Evolutionary conservation across 176 grass and related monocot species (phyloP), one percentile per base, ranked within the genome.

Genomic region (Aegilops tauschii): DNA sequence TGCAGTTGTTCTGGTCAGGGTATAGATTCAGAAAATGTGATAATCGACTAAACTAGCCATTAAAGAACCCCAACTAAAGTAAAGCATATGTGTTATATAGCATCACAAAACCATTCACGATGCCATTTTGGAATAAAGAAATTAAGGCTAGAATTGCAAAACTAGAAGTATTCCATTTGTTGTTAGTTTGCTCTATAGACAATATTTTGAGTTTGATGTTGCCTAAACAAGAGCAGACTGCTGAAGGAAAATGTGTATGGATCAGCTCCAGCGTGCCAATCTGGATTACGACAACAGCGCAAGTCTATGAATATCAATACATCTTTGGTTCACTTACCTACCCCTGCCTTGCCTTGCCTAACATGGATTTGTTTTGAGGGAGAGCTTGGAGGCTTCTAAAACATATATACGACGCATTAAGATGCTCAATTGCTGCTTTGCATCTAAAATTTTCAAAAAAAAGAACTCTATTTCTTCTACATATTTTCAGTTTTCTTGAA

Each of bases 1-100:
- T 8, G 63, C 29, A 74, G 4, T 65, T 86, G 28, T 79, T 84
- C 37, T 21, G 74, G 28, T 56, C 47, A 56, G 56, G 21, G 23
- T 77, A 83, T 69, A 32, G 36, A 40, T 86, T 62, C 65, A 83
- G 39, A 82, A 80, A 83, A 77, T 82, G 27, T 74, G 49, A 36
- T 65, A 79, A 86, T 35, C 32, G 72, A 65, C 36, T 39, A 78
- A 56, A 17, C 40, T 72, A 56, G 29, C 77, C 21, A 78, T 36
- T 6, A 13, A 76, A 78, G 80, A 70, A 84, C n/a, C 77, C 21
- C 16, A 13, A 63, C 30, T 59, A 84, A 84, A 4, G 4, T 28
- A 79, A 83, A 70, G 9, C 80, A 70, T 44, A 8, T 2, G 25
- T 65, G 44, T 11, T 62, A 62, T 4, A 61, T 63, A 77, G 49